Base-by-base conservation (phyloP, 352 stramenopile genomes). In the Phytophthora sansomeana region DNA sequence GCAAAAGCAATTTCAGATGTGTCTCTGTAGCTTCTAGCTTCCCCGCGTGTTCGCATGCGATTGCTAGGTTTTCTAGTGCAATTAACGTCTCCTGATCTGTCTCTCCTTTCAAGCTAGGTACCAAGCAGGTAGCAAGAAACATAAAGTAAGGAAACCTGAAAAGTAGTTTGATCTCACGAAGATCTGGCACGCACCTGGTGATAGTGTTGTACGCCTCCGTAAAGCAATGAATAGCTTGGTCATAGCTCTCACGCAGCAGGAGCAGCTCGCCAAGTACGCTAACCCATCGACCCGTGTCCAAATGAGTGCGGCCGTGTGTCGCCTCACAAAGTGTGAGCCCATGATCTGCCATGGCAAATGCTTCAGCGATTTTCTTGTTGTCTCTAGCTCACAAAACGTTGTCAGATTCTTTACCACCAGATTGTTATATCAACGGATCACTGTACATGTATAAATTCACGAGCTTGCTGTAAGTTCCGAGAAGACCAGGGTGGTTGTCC, bases 31-130 rank as follows among this genome's bases (percentile, higher is more conserved):
- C 19, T 1, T 36, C 49, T 1, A 69, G 32, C 1, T 69, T 53
- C 0, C 50, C 51, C 4, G 43, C 55, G 0, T 61, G 41, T 5
- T 76, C 29, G 19, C 61, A 74, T 3, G 74, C 72, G 13, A 87
- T 74, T 6, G 77, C 74, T 11, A 78, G n/a, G 46, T 89, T 91
- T 68, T 91, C 83, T 4, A 90, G 53, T 6, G 71, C 69, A 1
- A 54, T 28, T 11, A 73, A 48, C 4, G 74, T 65, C 38, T 81
- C 65, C 4, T 69, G 67, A 48, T 78, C 68, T 13, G 11, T 56
- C 38, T 82, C 73, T 9, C 78, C 74, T 48, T 76, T 74, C 38
- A 78, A 58, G 7, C 78, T 85, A 7, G 21, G 21, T 24, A 24
- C 21, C 21, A 24, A 24, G 3, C 21, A 24, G 21, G 36, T 9